These are phyloP conservation scores for Schizosaccharomyces versatilis DNA, from an alignment of 1,139 yeast genomes.

Conservation along the genomic window DNA sequence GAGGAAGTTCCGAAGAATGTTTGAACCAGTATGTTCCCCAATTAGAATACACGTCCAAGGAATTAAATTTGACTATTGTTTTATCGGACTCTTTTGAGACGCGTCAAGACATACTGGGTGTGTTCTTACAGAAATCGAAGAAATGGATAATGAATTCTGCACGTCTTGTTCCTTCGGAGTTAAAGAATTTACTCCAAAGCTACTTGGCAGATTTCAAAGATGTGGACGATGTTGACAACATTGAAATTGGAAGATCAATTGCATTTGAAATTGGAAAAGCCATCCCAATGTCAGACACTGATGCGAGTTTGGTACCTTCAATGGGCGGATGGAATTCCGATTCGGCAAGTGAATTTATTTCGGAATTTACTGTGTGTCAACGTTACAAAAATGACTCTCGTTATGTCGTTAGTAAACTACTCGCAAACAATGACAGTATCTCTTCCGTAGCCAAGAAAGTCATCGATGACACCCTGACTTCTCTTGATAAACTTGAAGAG, in stretches of 20 bases:
- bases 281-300: constrained; percentile 42
- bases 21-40: constrained; percentile 69
- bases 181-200: constrained; percentile 54
- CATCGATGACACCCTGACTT: neutral
- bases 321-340: constrained; percentile 25
- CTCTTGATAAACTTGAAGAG: constrained; percentile 2
- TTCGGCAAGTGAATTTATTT: constrained; percentile 48
- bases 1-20: constrained; percentile 71
- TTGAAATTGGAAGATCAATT: constrained; percentile 66
- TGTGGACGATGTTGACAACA: constrained; percentile 18
- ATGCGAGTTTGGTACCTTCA: constrained; percentile 18
- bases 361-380: constrained; percentile 55
- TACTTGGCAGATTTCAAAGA: constrained; percentile 34
- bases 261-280: constrained; percentile 75
- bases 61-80: constrained; percentile 33
- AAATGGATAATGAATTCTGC: constrained; percentile 42
- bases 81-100: constrained; percentile 62
- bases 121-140: constrained; percentile 36
- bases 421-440: neutral
- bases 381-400: constrained; percentile 10
- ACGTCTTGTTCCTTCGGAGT: constrained; percentile 41
- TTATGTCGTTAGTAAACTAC: neutral
- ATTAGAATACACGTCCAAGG: constrained; percentile 39
- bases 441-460: neutral
- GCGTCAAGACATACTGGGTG: constrained; percentile 45